Percentiles rank a stretch among this genome's conserved stretches.
These are phyloP conservation scores for Arabis hirsuta DNA, from an alignment of 345 rosid genomes.

Conservation along the genomic window DNA sequence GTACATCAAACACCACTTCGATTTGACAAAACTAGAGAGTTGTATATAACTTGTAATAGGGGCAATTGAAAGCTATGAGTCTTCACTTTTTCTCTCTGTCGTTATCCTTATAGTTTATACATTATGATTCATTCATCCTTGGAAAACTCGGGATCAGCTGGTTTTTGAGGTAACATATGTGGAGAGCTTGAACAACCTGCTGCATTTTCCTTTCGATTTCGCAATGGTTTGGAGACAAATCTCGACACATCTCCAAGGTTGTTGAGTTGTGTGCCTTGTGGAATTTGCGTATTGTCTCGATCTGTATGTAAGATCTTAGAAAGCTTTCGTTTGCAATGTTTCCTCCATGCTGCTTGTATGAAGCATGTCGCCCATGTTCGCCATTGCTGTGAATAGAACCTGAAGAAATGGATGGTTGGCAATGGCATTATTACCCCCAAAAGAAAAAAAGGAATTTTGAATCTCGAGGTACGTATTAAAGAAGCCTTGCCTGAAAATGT, in stretches of 20 bases:
- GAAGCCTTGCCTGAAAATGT: slow-evolving; percentile 31
- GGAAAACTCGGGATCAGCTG: slow-evolving; percentile 63
- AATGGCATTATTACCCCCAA: too few species aligned
- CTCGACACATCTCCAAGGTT: slow-evolving; percentile 63
- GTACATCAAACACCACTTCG: too few species aligned
- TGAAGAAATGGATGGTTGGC: slow-evolving; percentile 5
- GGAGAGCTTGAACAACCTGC: slow-evolving; percentile 36
- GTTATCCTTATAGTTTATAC: neutral
- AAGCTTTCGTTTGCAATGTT: slow-evolving; percentile 42
- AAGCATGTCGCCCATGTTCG: slow-evolving; percentile 47
- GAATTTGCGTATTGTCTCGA: slow-evolving; percentile 42
- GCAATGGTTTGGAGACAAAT: slow-evolving; percentile 60
- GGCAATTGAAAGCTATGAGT: neutral
- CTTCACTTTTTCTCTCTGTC: slow-evolving; percentile 4
- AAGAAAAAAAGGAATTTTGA: neutral
- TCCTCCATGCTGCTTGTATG: slow-evolving; percentile 52
- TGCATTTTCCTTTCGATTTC: slow-evolving; percentile 45
- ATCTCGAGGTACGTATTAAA: neutral
- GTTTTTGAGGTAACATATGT: slow-evolving; percentile 58
- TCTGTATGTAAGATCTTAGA: slow-evolving; percentile 40
- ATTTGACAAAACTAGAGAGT: neutral
- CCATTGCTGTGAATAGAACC: slow-evolving; percentile 47
- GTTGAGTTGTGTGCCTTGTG: slow-evolving; percentile 39
- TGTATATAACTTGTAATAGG: neutral
- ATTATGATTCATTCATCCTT: slow-evolving; percentile 28